These are phyloP conservation scores for Cladosporium colombiae DNA, from an alignment of 2,329 filamentous ascomycete species.

Conservation along the genomic window DNA sequence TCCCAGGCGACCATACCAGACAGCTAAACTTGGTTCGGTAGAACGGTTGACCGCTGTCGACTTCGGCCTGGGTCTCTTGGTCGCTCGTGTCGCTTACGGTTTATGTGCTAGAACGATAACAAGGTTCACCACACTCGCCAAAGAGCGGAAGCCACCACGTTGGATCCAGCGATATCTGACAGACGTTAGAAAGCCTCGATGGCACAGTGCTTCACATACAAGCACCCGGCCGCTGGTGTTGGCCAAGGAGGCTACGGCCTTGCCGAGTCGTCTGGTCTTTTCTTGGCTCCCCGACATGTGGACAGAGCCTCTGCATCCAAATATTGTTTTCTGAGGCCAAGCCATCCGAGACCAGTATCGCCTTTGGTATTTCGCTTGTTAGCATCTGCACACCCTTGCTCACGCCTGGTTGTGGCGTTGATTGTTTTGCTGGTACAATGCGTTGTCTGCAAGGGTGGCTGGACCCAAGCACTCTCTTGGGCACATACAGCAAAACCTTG, in stretches of 20 bases:
- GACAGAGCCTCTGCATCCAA: not conserved
- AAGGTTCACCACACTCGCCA: not conserved
- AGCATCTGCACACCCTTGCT: not conserved
- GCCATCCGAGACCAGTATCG: not conserved
- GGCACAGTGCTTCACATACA: not conserved
- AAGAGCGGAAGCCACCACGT: not conserved
- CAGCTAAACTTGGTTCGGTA: conserved; percentile 6
- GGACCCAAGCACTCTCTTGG: not conserved
- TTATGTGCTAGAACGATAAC: not conserved
- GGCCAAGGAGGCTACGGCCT: not conserved
- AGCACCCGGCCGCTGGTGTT: not conserved
- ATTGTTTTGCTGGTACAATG: not conserved
- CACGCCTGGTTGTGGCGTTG: not conserved
- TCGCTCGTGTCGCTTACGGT: not conserved
- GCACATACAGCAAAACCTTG: conserved; percentile 4
- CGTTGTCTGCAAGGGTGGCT: conserved; percentile 1
- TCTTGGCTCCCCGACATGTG: not conserved
- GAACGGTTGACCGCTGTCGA: not conserved
- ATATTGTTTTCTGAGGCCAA: not conserved
- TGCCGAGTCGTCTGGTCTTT: not conserved
- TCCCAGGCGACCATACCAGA: not conserved
- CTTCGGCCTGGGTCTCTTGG: conserved; percentile 1
- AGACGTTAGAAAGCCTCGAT: conserved; percentile 1
- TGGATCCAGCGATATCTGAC: not conserved
- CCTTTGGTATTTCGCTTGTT: not conserved